Conservation (phyloP, 805 yeast species). For the Schwanniomyces polymorphus region DNA sequence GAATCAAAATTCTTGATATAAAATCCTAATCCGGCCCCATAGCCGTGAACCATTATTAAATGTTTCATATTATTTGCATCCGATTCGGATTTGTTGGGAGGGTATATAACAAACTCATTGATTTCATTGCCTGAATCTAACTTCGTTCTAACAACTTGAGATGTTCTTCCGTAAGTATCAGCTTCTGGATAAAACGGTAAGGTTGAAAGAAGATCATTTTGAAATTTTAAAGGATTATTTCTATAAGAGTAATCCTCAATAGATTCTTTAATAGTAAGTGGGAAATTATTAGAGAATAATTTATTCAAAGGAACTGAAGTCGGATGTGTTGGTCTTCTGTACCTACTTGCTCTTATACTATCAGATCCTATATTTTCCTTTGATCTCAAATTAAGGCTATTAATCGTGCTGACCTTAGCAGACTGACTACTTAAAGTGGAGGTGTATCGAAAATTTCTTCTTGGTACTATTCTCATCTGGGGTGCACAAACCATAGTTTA, state of each 20-base stretch:
- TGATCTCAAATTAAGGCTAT: background rate
- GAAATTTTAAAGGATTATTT: conserved; percentile 41
- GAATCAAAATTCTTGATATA: conserved; percentile 39
- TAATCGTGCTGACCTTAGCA: background rate
- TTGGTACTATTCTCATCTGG: background rate
- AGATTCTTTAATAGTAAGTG: conserved; percentile 54
- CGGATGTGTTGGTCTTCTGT: conserved; percentile 62
- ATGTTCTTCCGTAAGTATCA: conserved; percentile 25
- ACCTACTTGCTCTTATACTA: conserved; percentile 11
- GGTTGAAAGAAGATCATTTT: conserved; percentile 43
- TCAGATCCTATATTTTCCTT: background rate
- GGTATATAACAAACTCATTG: conserved; percentile 43
- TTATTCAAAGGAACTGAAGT: conserved; percentile 62
- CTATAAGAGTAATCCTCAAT: conserved; percentile 48
- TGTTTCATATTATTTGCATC: conserved; percentile 27
- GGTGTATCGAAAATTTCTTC: background rate
- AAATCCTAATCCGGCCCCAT: conserved; percentile 46
- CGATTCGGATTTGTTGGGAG: conserved; percentile 18
- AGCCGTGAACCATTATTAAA: conserved; percentile 45
- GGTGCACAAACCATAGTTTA: background rate
- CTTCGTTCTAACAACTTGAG: conserved; percentile 31
- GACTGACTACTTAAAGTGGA: background rate
- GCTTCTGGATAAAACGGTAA: conserved; percentile 48
- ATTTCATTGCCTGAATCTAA: conserved; percentile 26
- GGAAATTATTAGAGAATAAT: conserved; percentile 56